phyloP scores from a whole-genome alignment of 306 rosid genomes.

The Argentina anserina region DNA sequence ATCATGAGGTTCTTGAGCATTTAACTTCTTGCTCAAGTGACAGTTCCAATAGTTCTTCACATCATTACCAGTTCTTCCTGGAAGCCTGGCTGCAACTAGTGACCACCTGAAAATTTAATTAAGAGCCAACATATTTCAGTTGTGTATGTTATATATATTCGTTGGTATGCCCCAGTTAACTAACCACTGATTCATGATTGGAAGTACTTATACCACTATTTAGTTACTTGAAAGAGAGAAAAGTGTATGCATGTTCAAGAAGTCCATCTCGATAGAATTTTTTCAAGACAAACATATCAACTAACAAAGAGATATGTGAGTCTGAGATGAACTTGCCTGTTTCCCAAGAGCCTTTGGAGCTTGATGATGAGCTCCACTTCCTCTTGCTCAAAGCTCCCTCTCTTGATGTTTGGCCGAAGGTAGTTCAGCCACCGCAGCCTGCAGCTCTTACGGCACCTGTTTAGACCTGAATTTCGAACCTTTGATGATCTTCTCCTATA shows the following conservation, averaged over 20 bases:
- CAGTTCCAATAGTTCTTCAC: constrained; percentile 73
- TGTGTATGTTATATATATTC: background rate
- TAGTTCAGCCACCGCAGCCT: constrained; percentile 64
- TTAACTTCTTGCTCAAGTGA: constrained; percentile 51
- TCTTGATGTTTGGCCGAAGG: constrained; percentile 58
- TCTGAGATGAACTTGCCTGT: constrained; percentile 35
- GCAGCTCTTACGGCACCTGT: constrained; percentile 62
- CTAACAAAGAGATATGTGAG: background rate
- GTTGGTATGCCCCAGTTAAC: background rate
- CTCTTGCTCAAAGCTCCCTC: constrained; percentile 52
- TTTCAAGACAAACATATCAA: background rate
- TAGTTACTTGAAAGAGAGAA: background rate
- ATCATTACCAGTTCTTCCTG: constrained; percentile 68
- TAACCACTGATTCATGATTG: too few relatives aligned
- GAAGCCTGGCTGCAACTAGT: constrained; percentile 54
- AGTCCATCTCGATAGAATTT: background rate
- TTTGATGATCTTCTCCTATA: background rate
- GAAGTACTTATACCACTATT: background rate
- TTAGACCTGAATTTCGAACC: constrained; percentile 31
- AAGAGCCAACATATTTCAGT: background rate
- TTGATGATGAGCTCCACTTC: constrained; percentile 56
- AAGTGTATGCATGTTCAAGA: background rate
- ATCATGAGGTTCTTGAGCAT: constrained; percentile 28
- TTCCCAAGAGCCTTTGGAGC: constrained; percentile 56
- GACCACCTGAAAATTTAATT: constrained; percentile 60